Evolutionary conservation across 1,139 yeast genomes (phyloP).

Genomic region (Spencermartinsiella ligniputridi): DNA sequence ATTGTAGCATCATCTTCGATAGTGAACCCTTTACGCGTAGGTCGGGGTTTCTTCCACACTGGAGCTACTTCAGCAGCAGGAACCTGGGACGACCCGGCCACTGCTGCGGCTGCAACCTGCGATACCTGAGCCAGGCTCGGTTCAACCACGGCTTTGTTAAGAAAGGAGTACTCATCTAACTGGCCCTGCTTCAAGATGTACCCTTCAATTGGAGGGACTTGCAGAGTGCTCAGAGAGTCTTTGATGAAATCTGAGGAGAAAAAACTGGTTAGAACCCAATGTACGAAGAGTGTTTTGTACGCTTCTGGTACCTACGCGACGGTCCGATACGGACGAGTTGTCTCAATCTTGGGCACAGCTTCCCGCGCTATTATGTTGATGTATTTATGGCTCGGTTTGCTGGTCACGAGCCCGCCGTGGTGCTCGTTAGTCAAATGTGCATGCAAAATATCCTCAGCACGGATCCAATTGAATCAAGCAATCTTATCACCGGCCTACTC

Average conservation of each 20-base stretch:
- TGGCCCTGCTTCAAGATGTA: not conserved
- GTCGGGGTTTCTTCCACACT: not conserved
- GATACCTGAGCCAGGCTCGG: not conserved
- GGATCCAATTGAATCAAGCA: no score
- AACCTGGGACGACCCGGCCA: not conserved
- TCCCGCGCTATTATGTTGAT: not conserved
- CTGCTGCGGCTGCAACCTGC: not conserved
- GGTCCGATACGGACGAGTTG: not conserved
- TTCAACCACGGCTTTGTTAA: not conserved
- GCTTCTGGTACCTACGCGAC: not conserved
- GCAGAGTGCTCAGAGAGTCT: not conserved
- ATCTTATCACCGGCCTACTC: no score
- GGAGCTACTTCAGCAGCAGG: not conserved
- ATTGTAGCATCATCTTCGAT: conserved; percentile 1
- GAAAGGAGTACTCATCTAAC: not conserved
- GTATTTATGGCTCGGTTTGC: conserved; percentile 1
- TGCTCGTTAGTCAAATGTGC: not conserved
- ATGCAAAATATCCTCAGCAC: no score
- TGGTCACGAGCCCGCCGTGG: not conserved
- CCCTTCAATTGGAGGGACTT: not conserved
- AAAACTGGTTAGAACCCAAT: not conserved
- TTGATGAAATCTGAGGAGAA: not conserved
- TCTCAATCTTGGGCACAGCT: not conserved
- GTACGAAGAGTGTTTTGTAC: no score
- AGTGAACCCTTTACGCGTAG: not conserved